Evolutionary conservation across 192 early-diverging fungal species (phyloP).

Genomic region (Chytriomyces sp.): DNA sequence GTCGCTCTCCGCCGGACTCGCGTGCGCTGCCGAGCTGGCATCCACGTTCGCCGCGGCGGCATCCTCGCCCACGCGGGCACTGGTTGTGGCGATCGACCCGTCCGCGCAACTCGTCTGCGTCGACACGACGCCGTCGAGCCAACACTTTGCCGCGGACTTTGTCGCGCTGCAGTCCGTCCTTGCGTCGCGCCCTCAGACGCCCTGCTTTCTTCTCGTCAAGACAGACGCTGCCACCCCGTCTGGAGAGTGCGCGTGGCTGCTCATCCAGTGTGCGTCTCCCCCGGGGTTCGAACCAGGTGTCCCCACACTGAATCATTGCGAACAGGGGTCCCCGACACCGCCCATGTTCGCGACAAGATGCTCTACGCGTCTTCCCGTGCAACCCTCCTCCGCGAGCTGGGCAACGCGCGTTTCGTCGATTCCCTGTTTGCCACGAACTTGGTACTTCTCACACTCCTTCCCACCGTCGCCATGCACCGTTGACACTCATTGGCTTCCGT

Average conservation of each 20-base stretch:
- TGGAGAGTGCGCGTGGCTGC: conserved; percentile 6
- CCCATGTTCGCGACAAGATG: conserved; percentile 58
- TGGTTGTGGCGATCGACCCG: background rate
- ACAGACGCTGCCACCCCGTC: background rate
- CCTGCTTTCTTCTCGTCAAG: background rate
- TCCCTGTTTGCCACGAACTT: conserved; percentile 75
- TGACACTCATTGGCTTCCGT: too few species aligned
- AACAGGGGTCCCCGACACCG: conserved; percentile 29
- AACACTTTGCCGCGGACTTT: conserved; percentile 5
- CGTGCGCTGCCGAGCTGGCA: background rate
- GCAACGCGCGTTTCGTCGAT: conserved; percentile 80
- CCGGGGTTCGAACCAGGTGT: background rate
- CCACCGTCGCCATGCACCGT: too few species aligned
- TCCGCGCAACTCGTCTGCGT: background rate
- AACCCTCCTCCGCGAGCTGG: conserved; percentile 76
- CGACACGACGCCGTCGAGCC: background rate
- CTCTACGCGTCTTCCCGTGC: conserved; percentile 87
- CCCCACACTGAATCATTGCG: background rate
- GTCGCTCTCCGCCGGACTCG: background rate
- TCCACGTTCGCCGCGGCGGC: background rate
- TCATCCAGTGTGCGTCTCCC: conserved; percentile 15
- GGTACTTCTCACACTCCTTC: conserved; percentile 51
- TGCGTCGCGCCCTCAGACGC: background rate
- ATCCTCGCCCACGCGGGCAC: background rate
- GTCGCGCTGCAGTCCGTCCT: background rate